phyloP scores from a whole-genome alignment of 306 rosid species.

The Cicer cuneatum region DNA sequence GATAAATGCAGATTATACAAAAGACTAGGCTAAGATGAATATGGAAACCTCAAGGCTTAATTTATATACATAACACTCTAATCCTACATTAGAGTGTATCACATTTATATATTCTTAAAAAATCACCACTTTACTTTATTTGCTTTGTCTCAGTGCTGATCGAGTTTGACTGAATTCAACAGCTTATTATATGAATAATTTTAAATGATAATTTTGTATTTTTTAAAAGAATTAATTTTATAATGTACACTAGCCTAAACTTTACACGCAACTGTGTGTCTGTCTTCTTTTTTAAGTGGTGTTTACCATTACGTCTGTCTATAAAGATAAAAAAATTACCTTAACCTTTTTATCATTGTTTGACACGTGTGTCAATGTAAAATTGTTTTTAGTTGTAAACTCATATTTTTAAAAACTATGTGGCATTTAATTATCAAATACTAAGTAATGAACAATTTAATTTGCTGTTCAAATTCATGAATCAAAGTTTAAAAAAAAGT shows the following conservation, averaged over 20 bases:
- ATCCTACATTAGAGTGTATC: not conserved
- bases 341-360: too few relatives aligned
- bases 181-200: not conserved
- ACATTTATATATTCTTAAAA: constrained; percentile 39
- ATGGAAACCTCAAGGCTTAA: constrained; percentile 34
- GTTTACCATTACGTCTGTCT: too few relatives aligned
- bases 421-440: constrained; percentile 27
- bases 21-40: constrained; percentile 36
- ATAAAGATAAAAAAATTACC: too few relatives aligned
- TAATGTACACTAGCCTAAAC: too few relatives aligned
- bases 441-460: not conserved
- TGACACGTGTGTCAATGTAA: too few relatives aligned
- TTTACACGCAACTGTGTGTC: too few relatives aligned
- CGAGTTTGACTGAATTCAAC: constrained; percentile 41
- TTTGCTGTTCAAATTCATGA: constrained; percentile 39
- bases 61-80: constrained; percentile 46
- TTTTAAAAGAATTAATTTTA: too few relatives aligned
- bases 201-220: not conserved
- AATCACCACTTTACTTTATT: constrained; percentile 40
- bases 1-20: constrained; percentile 6
- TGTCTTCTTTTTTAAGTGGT: too few relatives aligned
- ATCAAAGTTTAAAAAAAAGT: not conserved
- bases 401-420: not conserved
- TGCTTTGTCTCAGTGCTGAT: constrained; percentile 40
- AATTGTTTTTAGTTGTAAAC: not conserved